Conservation (phyloP, 1,139 yeast genomes). For the Hyphopichia wangnamkhiaoensis region DNA sequence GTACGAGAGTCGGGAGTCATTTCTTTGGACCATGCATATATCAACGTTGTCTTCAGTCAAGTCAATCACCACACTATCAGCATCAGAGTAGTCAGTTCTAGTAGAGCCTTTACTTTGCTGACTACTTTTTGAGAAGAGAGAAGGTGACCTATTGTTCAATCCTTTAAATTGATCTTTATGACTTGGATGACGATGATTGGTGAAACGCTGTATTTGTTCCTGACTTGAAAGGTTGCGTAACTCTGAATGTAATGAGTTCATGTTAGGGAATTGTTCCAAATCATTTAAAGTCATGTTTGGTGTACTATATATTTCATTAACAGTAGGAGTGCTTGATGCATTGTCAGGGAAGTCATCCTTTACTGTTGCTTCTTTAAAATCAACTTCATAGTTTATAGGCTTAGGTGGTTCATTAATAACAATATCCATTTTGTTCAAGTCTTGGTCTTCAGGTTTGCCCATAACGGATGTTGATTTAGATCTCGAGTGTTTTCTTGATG, state of each 20-base stretch:
- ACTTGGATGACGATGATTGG: background rate
- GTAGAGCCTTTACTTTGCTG: background rate
- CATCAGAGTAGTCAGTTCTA: conserved; percentile 23
- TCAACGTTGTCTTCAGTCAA: conserved; percentile 44
- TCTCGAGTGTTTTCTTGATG: conserved; percentile 2
- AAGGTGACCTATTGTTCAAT: background rate
- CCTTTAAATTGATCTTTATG: background rate
- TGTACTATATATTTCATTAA: conserved; percentile 3
- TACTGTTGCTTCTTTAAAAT: conserved; percentile 36
- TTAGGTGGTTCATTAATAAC: conserved; percentile 42
- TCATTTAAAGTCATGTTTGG: background rate
- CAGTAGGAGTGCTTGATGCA: conserved; percentile 3
- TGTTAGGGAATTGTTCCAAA: background rate
- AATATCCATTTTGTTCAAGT: conserved; percentile 14
- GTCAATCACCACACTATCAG: conserved; percentile 44
- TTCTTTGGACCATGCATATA: conserved; percentile 36
- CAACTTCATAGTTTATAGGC: conserved; percentile 40
- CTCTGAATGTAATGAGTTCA: background rate
- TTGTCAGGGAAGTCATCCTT: conserved; percentile 11
- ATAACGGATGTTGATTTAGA: conserved; percentile 2
- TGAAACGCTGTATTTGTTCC: background rate
- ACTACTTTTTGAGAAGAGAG: conserved; percentile 1
- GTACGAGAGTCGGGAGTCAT: conserved; percentile 36
- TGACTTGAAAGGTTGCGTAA: background rate
- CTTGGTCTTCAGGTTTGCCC: background rate